Evolutionary conservation across 31 red algal species (phyloP), one percentile per base, ranked within the genome.

Genomic region (Bonnemaisonia californica): DNA sequence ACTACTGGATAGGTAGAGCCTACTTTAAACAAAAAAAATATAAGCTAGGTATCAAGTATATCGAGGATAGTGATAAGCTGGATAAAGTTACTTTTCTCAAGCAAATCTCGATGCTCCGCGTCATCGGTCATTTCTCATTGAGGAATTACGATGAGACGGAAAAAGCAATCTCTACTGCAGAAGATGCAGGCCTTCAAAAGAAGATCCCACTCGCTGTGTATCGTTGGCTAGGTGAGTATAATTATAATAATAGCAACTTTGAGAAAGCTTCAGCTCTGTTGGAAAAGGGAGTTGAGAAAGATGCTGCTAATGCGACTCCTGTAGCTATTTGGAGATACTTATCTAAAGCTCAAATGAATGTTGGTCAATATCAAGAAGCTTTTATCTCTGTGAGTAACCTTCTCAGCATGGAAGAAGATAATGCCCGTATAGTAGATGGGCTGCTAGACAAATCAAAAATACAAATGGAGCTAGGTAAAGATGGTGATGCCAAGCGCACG

Each of bases 1-100:
- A 66, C 28, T 66, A 66, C 62, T 66, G 62, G 62, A 66, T 66
- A 12, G 12, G n/a, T 66, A 27, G 62, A 30, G 62, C n/a, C 18
- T 30, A 66, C 62, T 66, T 27, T 30, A 66, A 66, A 26, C 62
- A 27, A 27, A 12, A 66, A 26, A 66, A 66, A 66, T 30, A 21
- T 30, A 27, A 66, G 62, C 62, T 26, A 23, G 13, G n/a, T 27
- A 12, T 66, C 12, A 66, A 66, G 27, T 27, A 66, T 21, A 13
- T 30, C 12, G 62, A 21, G 62, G 13, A 21, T 12, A 27, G 62
- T 13, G 16, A 13, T 12, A 13, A 27, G 62, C 13, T 27, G 13
- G 18, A 27, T 66, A 66, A 21, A 26, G n/a, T 27, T 13, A 66
- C 18, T 27, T 30, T 66, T 13, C 62, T 30, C 13, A 30, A 21